phyloP scores from a whole-genome alignment of 2,329 filamentous ascomycete genomes.

The Xylariaceae sp. region DNA sequence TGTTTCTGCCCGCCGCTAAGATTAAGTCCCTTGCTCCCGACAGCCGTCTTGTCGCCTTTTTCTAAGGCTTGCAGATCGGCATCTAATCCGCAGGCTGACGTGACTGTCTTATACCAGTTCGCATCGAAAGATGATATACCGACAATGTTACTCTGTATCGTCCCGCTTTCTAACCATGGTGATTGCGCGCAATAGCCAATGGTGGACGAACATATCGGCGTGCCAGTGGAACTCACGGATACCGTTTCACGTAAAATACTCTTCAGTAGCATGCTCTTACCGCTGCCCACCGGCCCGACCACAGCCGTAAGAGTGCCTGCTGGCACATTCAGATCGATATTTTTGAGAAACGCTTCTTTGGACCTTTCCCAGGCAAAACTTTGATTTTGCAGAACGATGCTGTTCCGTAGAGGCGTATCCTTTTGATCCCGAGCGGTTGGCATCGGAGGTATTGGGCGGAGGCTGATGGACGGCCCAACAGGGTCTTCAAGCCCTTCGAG shows the following conservation, averaged over 20 bases:
- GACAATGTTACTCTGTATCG: constrained; percentile 32
- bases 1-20: constrained; percentile 24
- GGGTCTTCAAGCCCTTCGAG: not conserved
- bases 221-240: too few species aligned
- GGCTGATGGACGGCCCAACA: too few species aligned
- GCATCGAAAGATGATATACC: constrained; percentile 24
- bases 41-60: constrained; percentile 17
- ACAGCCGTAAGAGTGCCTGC: constrained; percentile 7
- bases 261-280: constrained; percentile 13
- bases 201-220: too few species aligned
- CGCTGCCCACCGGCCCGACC: constrained; percentile 11
- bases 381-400: constrained; percentile 6
- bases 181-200: constrained; percentile 13
- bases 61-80: constrained; percentile 27
- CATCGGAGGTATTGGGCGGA: too few species aligned
- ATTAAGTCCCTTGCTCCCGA: constrained; percentile 19
- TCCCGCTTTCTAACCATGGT: constrained; percentile 33
- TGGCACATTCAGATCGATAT: constrained; percentile 4
- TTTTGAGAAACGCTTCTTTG: constrained; percentile 5
- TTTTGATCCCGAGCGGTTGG: too few species aligned
- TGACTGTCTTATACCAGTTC: constrained; percentile 23
- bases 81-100: constrained; percentile 19
- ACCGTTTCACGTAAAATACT: too few species aligned
- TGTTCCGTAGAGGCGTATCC: not conserved
- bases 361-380: constrained; percentile 15